phyloP scores from a whole-genome alignment of 2,329 filamentous ascomycete species.

The Diaporthe batatas region DNA sequence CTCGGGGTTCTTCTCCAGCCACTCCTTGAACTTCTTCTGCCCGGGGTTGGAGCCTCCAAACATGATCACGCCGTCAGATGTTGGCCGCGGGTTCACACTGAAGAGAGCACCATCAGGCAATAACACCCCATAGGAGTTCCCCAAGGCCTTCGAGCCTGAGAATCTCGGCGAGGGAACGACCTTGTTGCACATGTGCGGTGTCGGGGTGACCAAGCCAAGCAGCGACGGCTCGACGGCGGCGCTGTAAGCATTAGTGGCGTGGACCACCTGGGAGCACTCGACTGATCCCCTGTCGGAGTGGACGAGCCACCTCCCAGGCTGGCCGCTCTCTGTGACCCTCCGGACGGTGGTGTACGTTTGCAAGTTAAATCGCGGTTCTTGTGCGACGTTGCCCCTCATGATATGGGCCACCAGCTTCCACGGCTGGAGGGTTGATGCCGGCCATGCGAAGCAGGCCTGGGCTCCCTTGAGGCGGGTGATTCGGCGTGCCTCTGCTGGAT shows the following conservation, averaged over 20 bases:
- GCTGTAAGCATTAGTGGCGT: conserved; percentile 43
- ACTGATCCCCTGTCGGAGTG: conserved; percentile 39
- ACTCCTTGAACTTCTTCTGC: conserved; percentile 49
- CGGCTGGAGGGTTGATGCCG: conserved; percentile 42
- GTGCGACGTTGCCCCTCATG: conserved; percentile 39
- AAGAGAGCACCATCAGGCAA: conserved; percentile 49
- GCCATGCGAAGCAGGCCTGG: conserved; percentile 42
- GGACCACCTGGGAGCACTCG: conserved; percentile 40
- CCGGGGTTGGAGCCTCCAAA: conserved; percentile 52
- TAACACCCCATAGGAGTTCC: conserved; percentile 51
- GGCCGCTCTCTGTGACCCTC: background rate
- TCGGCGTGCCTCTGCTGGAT: background rate
- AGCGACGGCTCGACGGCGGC: conserved; percentile 43
- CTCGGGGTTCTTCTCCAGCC: conserved; percentile 49
- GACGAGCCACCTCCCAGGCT: conserved; percentile 34
- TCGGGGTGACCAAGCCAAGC: conserved; percentile 41
- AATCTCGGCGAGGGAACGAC: conserved; percentile 28
- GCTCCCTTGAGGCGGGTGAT: conserved; percentile 40
- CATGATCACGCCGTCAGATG: conserved; percentile 49
- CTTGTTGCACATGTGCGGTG: conserved; percentile 45
- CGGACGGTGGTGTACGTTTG: conserved; percentile 41
- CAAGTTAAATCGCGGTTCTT: conserved; percentile 38
- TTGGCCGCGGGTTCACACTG: conserved; percentile 51
- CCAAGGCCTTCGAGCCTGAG: conserved; percentile 34
- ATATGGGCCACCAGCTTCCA: conserved; percentile 42